Percentiles rank a stretch among this genome's conserved stretches.
Conservation (phyloP, 306 rosid species). For the Castanea sativa region DNA sequence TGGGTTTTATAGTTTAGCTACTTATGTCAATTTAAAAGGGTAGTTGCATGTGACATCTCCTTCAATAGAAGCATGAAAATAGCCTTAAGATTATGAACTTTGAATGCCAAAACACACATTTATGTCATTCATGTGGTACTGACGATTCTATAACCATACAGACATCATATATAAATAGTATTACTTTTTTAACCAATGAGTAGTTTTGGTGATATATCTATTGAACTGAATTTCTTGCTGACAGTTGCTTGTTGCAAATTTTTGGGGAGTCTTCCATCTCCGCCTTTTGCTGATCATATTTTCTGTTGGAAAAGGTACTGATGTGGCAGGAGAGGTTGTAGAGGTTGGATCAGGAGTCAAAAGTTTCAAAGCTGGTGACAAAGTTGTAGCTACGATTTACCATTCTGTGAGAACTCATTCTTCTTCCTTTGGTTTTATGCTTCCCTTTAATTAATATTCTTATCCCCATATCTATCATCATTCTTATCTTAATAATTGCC, state of each 20-base stretch:
- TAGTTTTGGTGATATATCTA: background rate
- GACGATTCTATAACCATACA: background rate
- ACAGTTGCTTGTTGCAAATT: background rate
- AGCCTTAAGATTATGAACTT: background rate
- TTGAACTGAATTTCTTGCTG: background rate
- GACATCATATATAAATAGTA: background rate
- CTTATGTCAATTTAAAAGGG: background rate
- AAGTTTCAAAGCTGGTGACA: conserved; percentile 59
- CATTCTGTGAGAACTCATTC: conserved; percentile 32
- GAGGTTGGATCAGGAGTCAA: conserved; percentile 52
- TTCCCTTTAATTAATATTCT: background rate
- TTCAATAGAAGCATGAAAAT: background rate
- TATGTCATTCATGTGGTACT: background rate
- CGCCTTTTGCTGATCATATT: background rate
- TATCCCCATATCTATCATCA: too few species aligned
- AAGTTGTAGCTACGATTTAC: conserved; percentile 46
- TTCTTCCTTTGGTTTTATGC: conserved; percentile 3
- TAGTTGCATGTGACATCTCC: background rate
- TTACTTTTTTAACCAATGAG: background rate
- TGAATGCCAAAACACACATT: background rate
- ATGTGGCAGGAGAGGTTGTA: conserved; percentile 62
- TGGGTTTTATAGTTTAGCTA: background rate
- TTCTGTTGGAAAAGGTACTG: conserved; percentile 38
- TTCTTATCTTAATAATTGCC: too few species aligned
- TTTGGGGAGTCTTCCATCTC: background rate